Evolutionary conservation across 2,329 filamentous ascomycete species (phyloP).

Genomic region (Colletotrichum navitas): DNA sequence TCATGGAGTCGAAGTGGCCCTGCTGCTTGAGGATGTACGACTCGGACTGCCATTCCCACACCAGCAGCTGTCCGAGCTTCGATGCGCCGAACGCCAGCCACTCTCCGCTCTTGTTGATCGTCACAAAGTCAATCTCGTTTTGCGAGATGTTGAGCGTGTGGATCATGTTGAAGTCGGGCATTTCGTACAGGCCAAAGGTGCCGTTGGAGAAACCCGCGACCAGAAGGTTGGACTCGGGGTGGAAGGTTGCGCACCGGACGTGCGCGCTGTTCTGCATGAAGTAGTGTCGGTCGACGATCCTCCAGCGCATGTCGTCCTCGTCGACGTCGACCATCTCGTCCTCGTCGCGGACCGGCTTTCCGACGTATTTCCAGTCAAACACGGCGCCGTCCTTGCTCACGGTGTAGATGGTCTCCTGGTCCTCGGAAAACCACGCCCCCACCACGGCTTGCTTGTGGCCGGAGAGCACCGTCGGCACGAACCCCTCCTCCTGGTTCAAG

Average conservation of each 20-base stretch:
- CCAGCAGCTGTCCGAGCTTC: slow-evolving; percentile 92
- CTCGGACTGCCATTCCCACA: slow-evolving; percentile 99
- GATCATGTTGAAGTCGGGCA: slow-evolving; percentile 95
- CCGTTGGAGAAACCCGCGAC: slow-evolving; percentile 97
- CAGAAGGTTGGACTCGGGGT: slow-evolving; percentile 88
- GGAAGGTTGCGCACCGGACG: slow-evolving; percentile 91
- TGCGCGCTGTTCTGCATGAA: slow-evolving; percentile 93
- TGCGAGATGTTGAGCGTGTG: slow-evolving; percentile 95
- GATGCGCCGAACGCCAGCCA: slow-evolving; percentile 98
- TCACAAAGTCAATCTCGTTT: slow-evolving; percentile 94
- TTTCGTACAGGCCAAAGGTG: slow-evolving; percentile 92
- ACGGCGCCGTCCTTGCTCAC: slow-evolving; percentile 97
- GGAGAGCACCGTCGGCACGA: slow-evolving; percentile 88
- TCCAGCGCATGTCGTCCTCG: slow-evolving; percentile 81
- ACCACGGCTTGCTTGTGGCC: slow-evolving; percentile 92
- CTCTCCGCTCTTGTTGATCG: slow-evolving; percentile 93
- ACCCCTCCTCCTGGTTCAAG: slow-evolving; percentile 85
- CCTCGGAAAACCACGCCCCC: slow-evolving; percentile 95
- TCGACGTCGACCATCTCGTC: slow-evolving; percentile 72
- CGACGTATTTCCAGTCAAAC: slow-evolving; percentile 91
- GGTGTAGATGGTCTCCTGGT: slow-evolving; percentile 96
- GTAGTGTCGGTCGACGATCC: slow-evolving; percentile 90
- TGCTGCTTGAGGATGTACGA: slow-evolving; percentile 99
- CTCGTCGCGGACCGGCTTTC: slow-evolving; percentile 66
- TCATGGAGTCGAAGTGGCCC: slow-evolving; percentile 96